Conservation (phyloP, 805 yeast genomes). For the Candida andamanensis region DNA sequence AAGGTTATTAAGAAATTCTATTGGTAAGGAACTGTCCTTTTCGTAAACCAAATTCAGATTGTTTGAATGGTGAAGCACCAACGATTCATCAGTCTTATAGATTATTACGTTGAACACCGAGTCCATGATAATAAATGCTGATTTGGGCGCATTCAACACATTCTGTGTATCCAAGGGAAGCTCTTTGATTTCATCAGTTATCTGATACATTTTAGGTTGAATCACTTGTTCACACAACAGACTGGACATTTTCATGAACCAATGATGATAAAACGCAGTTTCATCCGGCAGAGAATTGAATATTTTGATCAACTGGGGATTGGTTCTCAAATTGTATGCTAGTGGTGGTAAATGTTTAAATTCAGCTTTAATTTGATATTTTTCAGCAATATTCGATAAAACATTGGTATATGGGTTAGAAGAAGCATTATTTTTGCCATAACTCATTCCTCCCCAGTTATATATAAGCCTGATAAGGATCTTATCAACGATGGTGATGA, state of each 20-base stretch:
- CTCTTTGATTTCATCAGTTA: constrained; percentile 1
- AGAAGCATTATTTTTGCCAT: constrained; percentile 2
- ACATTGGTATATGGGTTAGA: constrained; percentile 16
- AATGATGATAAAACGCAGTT: constrained; percentile 35
- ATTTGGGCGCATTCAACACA: constrained; percentile 10
- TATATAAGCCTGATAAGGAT: constrained; percentile 21
- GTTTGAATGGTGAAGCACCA: constrained; percentile 24
- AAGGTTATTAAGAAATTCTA: constrained; percentile 12
- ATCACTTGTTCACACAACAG: constrained; percentile 15
- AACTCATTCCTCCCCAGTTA: constrained; percentile 23
- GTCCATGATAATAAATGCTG: constrained; percentile 25
- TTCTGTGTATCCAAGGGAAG: constrained; percentile 16
- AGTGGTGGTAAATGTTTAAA: constrained; percentile 25
- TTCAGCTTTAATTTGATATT: constrained; percentile 20
- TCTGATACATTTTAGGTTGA: constrained; percentile 24
- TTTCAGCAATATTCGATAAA: constrained; percentile 8
- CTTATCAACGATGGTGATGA: constrained; percentile 21
- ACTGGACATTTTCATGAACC: constrained; percentile 18
- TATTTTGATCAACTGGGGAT: constrained; percentile 30
- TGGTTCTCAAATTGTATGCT: constrained; percentile 30
- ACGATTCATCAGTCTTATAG: constrained; percentile 13
- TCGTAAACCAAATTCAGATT: constrained; percentile 16
- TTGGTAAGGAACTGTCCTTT: constrained; percentile 11
- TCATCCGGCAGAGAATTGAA: constrained; percentile 44
- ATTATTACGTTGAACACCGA: constrained; percentile 22